phyloP scores from a whole-genome alignment of 2,329 filamentous ascomycete species.

The Emericellopsis atlantica region DNA sequence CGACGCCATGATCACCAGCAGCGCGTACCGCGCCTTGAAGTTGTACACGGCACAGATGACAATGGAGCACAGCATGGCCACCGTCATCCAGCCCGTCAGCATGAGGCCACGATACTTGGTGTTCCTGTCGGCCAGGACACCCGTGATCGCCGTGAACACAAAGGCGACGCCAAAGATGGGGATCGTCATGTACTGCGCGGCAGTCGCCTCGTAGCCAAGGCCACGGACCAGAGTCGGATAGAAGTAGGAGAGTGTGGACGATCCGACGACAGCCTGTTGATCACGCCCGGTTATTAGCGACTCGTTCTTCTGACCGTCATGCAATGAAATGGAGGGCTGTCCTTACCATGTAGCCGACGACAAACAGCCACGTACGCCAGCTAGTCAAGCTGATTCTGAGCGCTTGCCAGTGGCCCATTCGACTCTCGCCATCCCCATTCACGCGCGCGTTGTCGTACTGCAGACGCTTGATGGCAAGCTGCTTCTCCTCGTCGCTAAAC shows the following conservation, averaged over 20 bases:
- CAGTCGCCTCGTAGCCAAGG: slow-evolving; percentile 15
- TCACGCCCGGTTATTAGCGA: not conserved
- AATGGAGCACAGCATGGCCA: slow-evolving; percentile 23
- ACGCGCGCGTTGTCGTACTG: slow-evolving; percentile 47
- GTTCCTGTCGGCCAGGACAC: slow-evolving; percentile 31
- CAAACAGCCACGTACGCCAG: slow-evolving; percentile 6
- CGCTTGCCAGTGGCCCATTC: slow-evolving; percentile 11
- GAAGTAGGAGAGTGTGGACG: slow-evolving; percentile 17
- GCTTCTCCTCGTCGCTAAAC: slow-evolving; percentile 48
- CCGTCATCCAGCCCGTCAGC: slow-evolving; percentile 32
- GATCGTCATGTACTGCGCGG: slow-evolving; percentile 19
- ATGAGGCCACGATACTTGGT: slow-evolving; percentile 30
- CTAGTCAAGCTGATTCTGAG: slow-evolving; percentile 4
- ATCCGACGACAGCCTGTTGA: slow-evolving; percentile 16
- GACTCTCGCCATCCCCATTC: slow-evolving; percentile 51
- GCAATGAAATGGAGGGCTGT: not conserved
- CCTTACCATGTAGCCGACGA: slow-evolving; percentile 7
- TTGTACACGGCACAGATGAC: slow-evolving; percentile 34
- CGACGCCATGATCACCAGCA: slow-evolving; percentile 41
- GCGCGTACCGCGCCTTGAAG: slow-evolving; percentile 36
- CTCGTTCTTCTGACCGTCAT: not conserved
- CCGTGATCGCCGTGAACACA: slow-evolving; percentile 31
- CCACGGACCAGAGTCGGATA: slow-evolving; percentile 18
- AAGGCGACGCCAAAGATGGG: slow-evolving; percentile 42
- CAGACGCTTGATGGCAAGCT: slow-evolving; percentile 48